Base-by-base conservation (phyloP, 495 filamentous ascomycete genomes). In the Immersiella caudata region DNA sequence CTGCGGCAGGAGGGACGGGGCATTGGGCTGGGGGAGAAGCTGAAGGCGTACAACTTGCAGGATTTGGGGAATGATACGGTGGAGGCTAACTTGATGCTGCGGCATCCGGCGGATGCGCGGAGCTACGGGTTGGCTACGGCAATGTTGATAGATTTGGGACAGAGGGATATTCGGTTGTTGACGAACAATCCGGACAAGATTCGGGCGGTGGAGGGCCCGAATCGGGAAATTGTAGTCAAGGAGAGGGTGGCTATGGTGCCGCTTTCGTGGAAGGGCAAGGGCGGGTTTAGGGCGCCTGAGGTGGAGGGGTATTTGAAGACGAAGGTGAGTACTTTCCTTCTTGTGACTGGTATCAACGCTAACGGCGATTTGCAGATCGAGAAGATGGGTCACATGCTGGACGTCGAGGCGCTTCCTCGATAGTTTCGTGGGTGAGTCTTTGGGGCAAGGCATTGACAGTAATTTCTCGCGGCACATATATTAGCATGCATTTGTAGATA, bases 161-260 rank as follows among this genome's bases (percentile, higher is more conserved):
- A 89, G 51, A 78, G 82, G 22, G 93, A 95, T 14, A 88, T 97
- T 58, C 81, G 91, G 64, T 77, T 99, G 36, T 80, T 99, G 67
- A 99, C 95, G n/a, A 99, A 99, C 77, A 99, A 99, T 73, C 95
- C 95, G 0, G 95, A 99, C 70, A 99, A 99, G 82, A 89, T 98
- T 33, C 85, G 93, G 25, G 95, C 95, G 1, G 91, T 99, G 8
- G 95, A 99, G 73, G 95, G 95, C 0, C 92, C 93, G 0, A 90
- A 91, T 67, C 83, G 93, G 22, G 94, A 97, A 80, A 84, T 98
- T 6, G 84, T 88, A 56, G 94, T 99, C 7, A 93, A 88, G 69
- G 94, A 97, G 75, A 82, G 96, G 54, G 93, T 99, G 27, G 86
- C 93, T 0, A 99, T 99, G 95, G 87, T 98, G 49, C 95, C 95